These are phyloP conservation scores for Fusarium sp. DNA, from an alignment of 2,329 filamentous ascomycete genomes.

Conservation along the genomic window DNA sequence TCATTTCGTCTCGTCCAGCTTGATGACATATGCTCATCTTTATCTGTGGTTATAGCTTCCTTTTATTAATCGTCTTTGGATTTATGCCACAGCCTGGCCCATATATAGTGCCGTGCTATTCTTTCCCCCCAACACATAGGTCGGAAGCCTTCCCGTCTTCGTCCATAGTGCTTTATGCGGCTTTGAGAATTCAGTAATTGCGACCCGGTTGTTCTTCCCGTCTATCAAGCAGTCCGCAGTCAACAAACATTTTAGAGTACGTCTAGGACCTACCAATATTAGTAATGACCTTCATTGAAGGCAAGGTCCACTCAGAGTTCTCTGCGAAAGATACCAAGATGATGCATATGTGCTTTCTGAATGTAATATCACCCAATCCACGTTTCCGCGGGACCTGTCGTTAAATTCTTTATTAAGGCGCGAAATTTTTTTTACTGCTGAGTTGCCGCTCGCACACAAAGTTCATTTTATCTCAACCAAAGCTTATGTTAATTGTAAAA, in stretches of 20 bases:
- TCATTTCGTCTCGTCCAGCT: too few relatives aligned
- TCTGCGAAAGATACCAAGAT: not conserved
- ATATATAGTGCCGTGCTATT: too few relatives aligned
- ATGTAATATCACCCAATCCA: fast-evolving
- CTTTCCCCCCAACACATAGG: too few relatives aligned
- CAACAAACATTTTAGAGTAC: fast-evolving
- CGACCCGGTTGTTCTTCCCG: fast-evolving
- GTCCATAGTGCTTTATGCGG: too few relatives aligned
- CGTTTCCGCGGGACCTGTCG: fast-evolving
- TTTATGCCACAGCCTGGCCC: too few relatives aligned
- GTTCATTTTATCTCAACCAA: fast-evolving
- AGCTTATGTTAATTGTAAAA: not conserved
- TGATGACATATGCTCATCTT: too few relatives aligned
- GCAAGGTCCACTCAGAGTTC: too few relatives aligned
- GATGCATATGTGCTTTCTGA: not conserved
- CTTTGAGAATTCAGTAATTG: fast-evolving
- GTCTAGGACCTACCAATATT: fast-evolving
- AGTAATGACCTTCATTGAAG: too few relatives aligned
- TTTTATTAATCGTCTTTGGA: too few relatives aligned
- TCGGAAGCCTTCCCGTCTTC: not conserved
- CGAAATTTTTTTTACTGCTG: fast-evolving
- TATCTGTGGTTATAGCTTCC: too few relatives aligned
- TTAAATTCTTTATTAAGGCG: not conserved
- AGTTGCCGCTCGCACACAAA: fast-evolving
- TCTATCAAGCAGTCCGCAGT: too few relatives aligned